Percentiles rank a stretch among this genome's conserved stretches.
Conservation (phyloP, 2,329 filamentous ascomycete genomes). For the Exophiala xenobiotica region DNA sequence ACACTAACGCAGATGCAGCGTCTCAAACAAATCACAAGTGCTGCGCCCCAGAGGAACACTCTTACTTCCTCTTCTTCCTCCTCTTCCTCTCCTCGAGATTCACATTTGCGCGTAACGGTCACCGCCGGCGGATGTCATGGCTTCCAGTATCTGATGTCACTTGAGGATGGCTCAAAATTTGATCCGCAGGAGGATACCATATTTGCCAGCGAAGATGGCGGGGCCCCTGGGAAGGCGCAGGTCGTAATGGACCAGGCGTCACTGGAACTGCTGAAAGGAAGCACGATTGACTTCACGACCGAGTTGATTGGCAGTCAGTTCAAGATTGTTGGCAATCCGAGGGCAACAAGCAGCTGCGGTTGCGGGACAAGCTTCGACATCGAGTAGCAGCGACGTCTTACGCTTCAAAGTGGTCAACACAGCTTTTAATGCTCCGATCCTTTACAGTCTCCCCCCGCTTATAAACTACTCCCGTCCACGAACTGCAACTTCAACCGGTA, state of each 20-base stretch:
- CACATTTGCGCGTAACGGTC: slow-evolving; percentile 87
- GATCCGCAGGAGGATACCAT: slow-evolving; percentile 79
- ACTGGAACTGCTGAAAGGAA: slow-evolving; percentile 83
- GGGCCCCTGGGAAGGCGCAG: slow-evolving; percentile 57
- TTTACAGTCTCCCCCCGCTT: no score
- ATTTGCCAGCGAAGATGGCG: slow-evolving; percentile 63
- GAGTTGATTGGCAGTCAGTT: slow-evolving; percentile 95
- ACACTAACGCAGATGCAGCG: slow-evolving; percentile 46
- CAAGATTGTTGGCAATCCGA: slow-evolving; percentile 91
- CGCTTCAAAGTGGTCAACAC: background rate
- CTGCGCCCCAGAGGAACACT: slow-evolving; percentile 51
- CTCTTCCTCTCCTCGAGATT: slow-evolving; percentile 54
- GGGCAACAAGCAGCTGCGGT: slow-evolving; percentile 89
- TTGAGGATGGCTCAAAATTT: slow-evolving; percentile 60
- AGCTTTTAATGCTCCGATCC: no score
- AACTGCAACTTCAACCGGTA: no score
- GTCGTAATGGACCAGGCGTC: slow-evolving; percentile 87
- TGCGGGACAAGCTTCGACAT: slow-evolving; percentile 98
- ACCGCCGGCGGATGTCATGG: slow-evolving; percentile 95
- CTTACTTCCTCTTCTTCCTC: slow-evolving; percentile 41
- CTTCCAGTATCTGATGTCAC: slow-evolving; percentile 94
- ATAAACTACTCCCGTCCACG: no score
- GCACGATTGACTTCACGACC: slow-evolving; percentile 94
- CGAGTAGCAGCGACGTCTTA: slow-evolving; percentile 49
- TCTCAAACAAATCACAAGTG: slow-evolving; percentile 71